phyloP scores from a whole-genome alignment of 805 yeast genomes.

The Kazachstania taianensis region DNA sequence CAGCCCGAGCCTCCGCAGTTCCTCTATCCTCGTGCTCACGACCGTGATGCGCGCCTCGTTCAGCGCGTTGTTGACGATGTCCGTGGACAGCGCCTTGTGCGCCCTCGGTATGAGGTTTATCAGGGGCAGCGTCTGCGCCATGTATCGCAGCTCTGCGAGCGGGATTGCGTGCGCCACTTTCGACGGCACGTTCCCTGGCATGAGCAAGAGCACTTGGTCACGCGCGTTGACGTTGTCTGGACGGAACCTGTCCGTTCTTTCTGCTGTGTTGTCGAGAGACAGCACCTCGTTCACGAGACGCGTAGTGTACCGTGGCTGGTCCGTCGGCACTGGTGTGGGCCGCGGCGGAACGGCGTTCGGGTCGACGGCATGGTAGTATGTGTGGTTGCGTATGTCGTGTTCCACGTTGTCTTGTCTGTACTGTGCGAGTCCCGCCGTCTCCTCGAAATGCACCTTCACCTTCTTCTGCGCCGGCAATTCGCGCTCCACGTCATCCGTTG shows the following conservation, averaged over 20 bases:
- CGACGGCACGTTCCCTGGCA: conserved; percentile 45
- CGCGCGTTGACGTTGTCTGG: conserved; percentile 34
- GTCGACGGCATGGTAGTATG: conserved; percentile 1
- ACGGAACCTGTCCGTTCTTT: conserved; percentile 21
- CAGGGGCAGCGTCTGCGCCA: conserved; percentile 80
- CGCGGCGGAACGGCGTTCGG: conserved; percentile 4
- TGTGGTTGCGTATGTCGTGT: too few species aligned
- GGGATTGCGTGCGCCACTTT: conserved; percentile 51
- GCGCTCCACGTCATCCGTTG: neutral
- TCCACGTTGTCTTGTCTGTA: too few species aligned
- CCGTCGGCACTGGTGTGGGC: conserved; percentile 8
- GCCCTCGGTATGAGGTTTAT: conserved; percentile 73
- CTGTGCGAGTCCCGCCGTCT: too few species aligned
- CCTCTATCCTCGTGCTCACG: conserved; percentile 83
- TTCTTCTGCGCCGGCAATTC: conserved; percentile 1
- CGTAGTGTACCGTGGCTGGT: conserved; percentile 1
- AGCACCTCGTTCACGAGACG: conserved; percentile 9
- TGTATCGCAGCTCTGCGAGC: conserved; percentile 74
- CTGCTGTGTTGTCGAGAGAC: conserved; percentile 2
- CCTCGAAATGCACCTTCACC: conserved; percentile 4
- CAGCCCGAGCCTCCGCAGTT: conserved; percentile 70
- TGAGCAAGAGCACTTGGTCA: conserved; percentile 35
- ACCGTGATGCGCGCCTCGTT: conserved; percentile 89
- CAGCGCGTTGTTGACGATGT: conserved; percentile 72
- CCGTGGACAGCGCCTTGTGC: conserved; percentile 78